These are phyloP conservation scores for Agaricus subrufescens DNA, from an alignment of 768 basidiomycete species.

Conservation along the genomic window DNA sequence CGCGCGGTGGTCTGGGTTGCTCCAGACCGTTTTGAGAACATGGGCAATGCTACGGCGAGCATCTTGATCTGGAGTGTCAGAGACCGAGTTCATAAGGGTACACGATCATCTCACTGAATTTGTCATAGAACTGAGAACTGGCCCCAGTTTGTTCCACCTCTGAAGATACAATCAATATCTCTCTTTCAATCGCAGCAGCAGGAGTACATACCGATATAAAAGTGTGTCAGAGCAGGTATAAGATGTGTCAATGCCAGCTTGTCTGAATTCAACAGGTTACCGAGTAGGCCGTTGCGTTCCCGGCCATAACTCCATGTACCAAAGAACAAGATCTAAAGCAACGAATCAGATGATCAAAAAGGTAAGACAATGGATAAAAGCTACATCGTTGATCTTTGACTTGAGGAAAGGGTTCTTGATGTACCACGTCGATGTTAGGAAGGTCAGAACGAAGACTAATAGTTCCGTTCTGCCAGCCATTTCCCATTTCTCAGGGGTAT, in stretches of 20 bases:
- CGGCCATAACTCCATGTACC: constrained; percentile 64
- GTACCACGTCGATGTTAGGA: constrained; percentile 92
- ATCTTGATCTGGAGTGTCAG: constrained; percentile 2
- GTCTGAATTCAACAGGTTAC: constrained; percentile 78
- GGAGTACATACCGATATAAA: constrained; percentile 77
- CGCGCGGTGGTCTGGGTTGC: constrained; percentile 83
- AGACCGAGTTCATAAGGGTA: background rate
- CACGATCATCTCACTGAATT: constrained; percentile 67
- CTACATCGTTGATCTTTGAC: constrained; percentile 90
- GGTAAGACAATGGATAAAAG: constrained; percentile 15
- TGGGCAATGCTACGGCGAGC: constrained; percentile 79
- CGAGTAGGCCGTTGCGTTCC: constrained; percentile 70
- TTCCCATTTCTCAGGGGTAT: constrained; percentile 76
- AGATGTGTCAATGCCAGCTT: constrained; percentile 82
- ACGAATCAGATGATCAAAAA: constrained; percentile 3
- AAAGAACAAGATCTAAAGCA: constrained; percentile 63
- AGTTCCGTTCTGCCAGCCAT: constrained; percentile 83
- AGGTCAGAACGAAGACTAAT: constrained; percentile 83
- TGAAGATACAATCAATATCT: constrained; percentile 22
- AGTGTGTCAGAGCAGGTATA: constrained; percentile 87
- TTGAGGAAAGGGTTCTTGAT: constrained; percentile 99
- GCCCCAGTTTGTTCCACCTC: constrained; percentile 98
- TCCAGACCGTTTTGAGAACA: constrained; percentile 88
- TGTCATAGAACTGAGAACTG: constrained; percentile 98
- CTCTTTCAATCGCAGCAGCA: too few species aligned